These are phyloP conservation scores for Rhodomyrtus tomentosa DNA, from an alignment of 345 rosid genomes.

Conservation along the genomic window DNA sequence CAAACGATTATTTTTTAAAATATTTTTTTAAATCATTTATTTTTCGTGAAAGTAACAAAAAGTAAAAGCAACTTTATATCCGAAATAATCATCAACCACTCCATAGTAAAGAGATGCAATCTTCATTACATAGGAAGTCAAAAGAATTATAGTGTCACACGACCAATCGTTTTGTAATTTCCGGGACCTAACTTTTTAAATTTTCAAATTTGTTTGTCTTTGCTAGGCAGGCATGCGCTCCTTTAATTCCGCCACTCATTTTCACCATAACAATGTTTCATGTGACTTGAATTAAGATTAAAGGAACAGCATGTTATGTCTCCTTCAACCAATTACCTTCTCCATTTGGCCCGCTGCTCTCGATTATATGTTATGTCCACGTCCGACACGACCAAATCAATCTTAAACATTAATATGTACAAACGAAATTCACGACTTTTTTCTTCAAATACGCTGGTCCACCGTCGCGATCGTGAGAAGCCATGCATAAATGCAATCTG, in stretches of 20 bases:
- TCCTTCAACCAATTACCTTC: background rate
- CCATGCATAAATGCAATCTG: background rate
- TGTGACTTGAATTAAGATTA: background rate
- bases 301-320: background rate
- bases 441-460: background rate
- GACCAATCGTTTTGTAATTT: background rate
- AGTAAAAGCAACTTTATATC: background rate
- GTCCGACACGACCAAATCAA: background rate
- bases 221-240: background rate
- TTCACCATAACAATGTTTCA: background rate
- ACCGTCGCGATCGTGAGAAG: background rate
- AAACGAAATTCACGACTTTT: background rate
- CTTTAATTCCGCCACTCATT: background rate
- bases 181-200: background rate
- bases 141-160: background rate
- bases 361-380: background rate
- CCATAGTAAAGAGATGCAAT: background rate
- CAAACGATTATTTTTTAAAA: no score
- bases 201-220: background rate
- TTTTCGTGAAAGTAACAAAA: no score
- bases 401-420: background rate
- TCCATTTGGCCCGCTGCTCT: background rate
- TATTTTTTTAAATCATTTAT: no score
- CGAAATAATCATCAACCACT: background rate
- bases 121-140: background rate